Evolutionary conservation across 2,329 filamentous ascomycete species (phyloP).

Genomic region (Fonsecaea monophora): DNA sequence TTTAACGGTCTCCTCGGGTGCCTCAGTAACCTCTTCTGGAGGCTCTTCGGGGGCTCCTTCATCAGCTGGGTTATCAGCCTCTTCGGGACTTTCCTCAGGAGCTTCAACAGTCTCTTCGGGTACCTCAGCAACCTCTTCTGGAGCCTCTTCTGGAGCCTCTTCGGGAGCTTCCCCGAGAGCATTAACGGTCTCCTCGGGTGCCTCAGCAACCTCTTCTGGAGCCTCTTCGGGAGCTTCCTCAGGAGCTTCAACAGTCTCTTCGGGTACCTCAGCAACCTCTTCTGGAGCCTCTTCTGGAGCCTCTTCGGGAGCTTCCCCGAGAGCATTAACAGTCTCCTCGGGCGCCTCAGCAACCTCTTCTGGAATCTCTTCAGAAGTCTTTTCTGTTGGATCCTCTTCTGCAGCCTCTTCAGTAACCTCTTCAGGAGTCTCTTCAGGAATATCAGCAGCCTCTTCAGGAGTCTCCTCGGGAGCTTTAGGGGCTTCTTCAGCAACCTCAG

Average conservation of each 20-base stretch:
- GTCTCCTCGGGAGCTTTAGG: no score
- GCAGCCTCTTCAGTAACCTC: background rate
- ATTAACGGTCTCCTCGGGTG: no score
- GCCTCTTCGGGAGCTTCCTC: conserved; percentile 14
- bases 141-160: no score
- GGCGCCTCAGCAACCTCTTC: background rate
- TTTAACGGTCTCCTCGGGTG: background rate
- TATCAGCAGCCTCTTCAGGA: background rate
- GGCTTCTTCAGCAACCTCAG: no score
- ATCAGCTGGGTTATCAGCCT: conserved; percentile 14
- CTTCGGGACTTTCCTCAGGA: conserved; percentile 15
- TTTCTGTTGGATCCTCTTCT: no score
- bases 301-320: background rate
- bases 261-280: background rate
- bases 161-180: no score
- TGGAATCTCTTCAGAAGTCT: background rate
- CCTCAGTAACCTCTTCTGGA: background rate
- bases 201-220: no score
- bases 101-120: background rate
- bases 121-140: no score
- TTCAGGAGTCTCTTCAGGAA: conserved; percentile 38
- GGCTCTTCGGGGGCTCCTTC: no score
- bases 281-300: background rate
- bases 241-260: background rate
- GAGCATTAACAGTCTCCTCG: no score